phyloP scores from a whole-genome alignment of 2,329 filamentous ascomycete species.

The Tympanopsis confertula region DNA sequence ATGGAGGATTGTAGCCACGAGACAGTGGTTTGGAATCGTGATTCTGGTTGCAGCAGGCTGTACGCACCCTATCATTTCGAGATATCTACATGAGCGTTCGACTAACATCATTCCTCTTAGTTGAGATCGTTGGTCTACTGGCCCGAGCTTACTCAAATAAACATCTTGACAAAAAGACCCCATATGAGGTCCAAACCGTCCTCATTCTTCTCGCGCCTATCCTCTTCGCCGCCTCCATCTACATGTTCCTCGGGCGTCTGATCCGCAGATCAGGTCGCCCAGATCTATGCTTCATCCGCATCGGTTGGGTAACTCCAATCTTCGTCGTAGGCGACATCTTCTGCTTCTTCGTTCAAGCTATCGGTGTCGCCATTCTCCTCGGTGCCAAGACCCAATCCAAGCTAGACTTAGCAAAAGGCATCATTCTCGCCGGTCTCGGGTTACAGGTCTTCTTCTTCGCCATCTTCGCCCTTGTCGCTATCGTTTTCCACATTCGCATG shows the following conservation, averaged over 20 bases:
- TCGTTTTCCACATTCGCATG: slow-evolving; percentile 26
- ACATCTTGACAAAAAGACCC: too few relatives aligned
- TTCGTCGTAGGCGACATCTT: slow-evolving; percentile 34
- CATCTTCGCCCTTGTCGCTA: slow-evolving; percentile 31
- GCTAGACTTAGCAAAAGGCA: slow-evolving; percentile 2
- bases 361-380: slow-evolving; percentile 16
- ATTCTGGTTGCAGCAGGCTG: too few relatives aligned
- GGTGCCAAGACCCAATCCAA: not conserved
- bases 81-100: too few relatives aligned
- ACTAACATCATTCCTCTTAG: too few relatives aligned
- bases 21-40: too few relatives aligned
- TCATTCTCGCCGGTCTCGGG: slow-evolving; percentile 35
- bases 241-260: slow-evolving; percentile 23
- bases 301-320: slow-evolving; percentile 26
- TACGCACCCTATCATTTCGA: too few relatives aligned
- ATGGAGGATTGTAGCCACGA: too few relatives aligned
- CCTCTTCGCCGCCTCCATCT: slow-evolving; percentile 21
- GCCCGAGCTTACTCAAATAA: too few relatives aligned
- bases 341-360: slow-evolving; percentile 27
- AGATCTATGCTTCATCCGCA: slow-evolving; percentile 4
- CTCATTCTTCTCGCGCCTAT: slow-evolving; percentile 17
- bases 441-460: slow-evolving; percentile 37
- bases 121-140: too few relatives aligned
- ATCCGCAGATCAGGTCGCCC: slow-evolving; percentile 13
- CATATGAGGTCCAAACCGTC: slow-evolving; percentile 14